These are phyloP conservation scores for Colletotrichum lupini DNA, from an alignment of 2,329 filamentous ascomycete genomes.

Conservation along the genomic window DNA sequence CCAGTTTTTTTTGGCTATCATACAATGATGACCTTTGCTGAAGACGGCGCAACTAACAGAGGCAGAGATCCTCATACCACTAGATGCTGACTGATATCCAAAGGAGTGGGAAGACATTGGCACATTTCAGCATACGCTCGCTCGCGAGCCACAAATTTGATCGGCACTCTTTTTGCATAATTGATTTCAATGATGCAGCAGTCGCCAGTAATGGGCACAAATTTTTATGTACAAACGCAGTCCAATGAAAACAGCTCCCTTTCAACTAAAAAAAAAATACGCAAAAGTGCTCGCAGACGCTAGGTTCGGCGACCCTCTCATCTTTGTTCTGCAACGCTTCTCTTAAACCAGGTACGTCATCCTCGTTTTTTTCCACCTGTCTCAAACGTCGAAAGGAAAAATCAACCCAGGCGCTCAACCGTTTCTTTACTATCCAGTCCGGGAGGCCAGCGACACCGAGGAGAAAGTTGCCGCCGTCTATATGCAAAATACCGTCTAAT, in stretches of 20 bases:
- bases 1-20: neutral
- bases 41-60: too few species aligned
- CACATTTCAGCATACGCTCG: neutral
- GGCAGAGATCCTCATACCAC: too few species aligned
- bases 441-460: slow-evolving; percentile 7
- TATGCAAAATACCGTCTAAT: slow-evolving; percentile 46
- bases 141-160: neutral
- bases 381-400: neutral
- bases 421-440: slow-evolving; percentile 18
- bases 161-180: neutral
- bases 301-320: neutral
- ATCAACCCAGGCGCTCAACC: slow-evolving; percentile 7
- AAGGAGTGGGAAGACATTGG: too few species aligned
- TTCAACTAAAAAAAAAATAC: neutral
- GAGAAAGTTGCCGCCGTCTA: slow-evolving; percentile 45
- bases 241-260: neutral
- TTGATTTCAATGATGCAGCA: neutral
- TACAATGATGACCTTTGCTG: too few species aligned
- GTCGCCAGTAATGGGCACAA: slow-evolving; percentile 1
- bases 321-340: slow-evolving; percentile 16
- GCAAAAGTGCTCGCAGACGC: neutral
- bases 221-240: slow-evolving; percentile 22
- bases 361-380: slow-evolving; percentile 10
- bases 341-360: slow-evolving; percentile 2
- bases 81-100: too few species aligned